Base-by-base conservation (phyloP, 1,139 yeast genomes). In the Taphrina deformans region DNA sequence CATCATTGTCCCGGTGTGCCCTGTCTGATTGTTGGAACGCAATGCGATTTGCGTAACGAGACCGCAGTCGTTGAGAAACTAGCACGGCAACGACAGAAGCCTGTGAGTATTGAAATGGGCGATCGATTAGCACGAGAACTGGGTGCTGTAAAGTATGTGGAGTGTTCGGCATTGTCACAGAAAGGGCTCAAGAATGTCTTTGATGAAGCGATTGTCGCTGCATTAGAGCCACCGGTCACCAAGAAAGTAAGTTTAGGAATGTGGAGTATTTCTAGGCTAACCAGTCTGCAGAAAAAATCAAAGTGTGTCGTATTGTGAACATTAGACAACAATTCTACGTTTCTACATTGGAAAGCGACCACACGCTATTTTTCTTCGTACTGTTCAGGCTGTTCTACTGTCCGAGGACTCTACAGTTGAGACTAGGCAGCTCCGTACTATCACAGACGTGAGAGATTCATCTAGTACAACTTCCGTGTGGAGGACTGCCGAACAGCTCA, bases 1-100 rank as follows among this genome's bases (percentile, higher is more conserved):
- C 97, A 92, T 78, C 98, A 93, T 79, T 93, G 97, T 74, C 98
- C 98, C 23, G 96, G 96, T 68, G 97, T 91, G 56, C 97, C 98
- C 35, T 91, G 97, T 73, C 83, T 92, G 72, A 89, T 92, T 74
- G 98, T 92, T 48, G 98, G 98, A 70, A 92, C 98, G 24, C 97
- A 92, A 79, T 86, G 89, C 67, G 99, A 92, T 81, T 82, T 92
- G 74, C 87, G 99, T 76, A 92, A 89, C 72, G 98, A 93, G 76
- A 93, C 92, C 69, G 89, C 89, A 56, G 89, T 92, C 69, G 82
- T 90, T 72, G 93, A 91, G 75, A 88, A 95, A 76, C 83, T 93
- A 71, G 89, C 88, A 73, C 87, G 96, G 78, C 97, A 92, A 76
- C 89, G 90, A 75, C 86, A 89, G 75, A 82, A 87, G 65, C 97